Percentiles rank a stretch among this genome's conserved stretches.
phyloP scores from a whole-genome alignment of 2,329 filamentous ascomycete genomes.

The Chalaropsis thielavioides region DNA sequence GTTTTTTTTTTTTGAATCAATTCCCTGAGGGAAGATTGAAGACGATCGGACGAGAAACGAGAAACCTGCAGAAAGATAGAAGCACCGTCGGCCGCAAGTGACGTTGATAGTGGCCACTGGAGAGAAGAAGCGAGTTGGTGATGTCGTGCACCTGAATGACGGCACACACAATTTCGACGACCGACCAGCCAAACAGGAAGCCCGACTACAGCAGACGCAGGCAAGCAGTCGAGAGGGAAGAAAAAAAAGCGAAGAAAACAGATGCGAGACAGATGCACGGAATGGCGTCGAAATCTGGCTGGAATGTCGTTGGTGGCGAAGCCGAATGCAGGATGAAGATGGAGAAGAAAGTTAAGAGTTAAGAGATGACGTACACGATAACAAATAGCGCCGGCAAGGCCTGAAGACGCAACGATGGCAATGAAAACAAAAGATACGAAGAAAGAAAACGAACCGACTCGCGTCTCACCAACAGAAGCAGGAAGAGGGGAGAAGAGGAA shows the following conservation, averaged over 20 bases:
- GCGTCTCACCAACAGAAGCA: background rate
- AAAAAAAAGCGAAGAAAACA: background rate
- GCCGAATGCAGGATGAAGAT: background rate
- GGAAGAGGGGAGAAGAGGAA: background rate
- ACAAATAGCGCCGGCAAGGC: background rate
- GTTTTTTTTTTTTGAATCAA: no score
- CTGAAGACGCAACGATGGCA: background rate
- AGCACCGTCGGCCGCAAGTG: no score
- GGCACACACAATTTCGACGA: background rate
- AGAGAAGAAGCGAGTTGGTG: background rate
- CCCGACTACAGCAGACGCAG: background rate
- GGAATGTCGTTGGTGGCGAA: conserved; percentile 3
- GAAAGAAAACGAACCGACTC: background rate
- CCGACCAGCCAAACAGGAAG: background rate
- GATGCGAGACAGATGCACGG: background rate
- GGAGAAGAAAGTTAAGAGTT: background rate
- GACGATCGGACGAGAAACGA: background rate
- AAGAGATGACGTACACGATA: background rate
- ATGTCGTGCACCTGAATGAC: background rate
- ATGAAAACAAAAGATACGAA: background rate
- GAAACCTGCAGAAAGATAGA: background rate
- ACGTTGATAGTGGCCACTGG: no score
- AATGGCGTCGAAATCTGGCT: background rate
- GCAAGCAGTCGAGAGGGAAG: background rate
- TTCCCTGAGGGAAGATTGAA: background rate